These are phyloP conservation scores for Coemansia sp. DNA, from an alignment of 192 early-diverging fungal genomes.

Conservation along the genomic window DNA sequence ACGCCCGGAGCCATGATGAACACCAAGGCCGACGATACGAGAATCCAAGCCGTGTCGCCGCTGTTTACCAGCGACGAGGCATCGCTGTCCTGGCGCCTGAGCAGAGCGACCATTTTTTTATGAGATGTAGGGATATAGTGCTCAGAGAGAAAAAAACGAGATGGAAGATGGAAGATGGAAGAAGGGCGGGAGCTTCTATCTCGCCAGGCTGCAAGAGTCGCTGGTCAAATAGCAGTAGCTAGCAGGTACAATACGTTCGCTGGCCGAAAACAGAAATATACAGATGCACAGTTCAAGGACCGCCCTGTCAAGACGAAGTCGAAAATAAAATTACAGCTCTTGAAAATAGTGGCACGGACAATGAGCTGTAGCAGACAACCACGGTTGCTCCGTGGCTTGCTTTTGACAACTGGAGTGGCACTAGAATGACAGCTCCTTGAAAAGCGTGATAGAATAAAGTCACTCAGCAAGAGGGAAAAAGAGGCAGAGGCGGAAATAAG, in stretches of 20 bases:
- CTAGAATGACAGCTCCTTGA: too few species aligned
- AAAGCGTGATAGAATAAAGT: not conserved
- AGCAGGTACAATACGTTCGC: too few species aligned
- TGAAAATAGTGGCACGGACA: not conserved
- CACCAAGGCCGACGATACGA: conserved; percentile 75
- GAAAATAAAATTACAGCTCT: not conserved
- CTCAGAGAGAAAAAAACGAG: too few species aligned
- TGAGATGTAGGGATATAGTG: too few species aligned
- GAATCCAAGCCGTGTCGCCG: conserved; percentile 71
- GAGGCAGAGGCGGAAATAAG: not conserved
- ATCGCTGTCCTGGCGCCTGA: conserved; percentile 27
- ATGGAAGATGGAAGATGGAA: not conserved
- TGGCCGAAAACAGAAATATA: not conserved
- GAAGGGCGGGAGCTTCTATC: not conserved
- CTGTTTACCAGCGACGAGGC: conserved; percentile 39
- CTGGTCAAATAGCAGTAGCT: not conserved
- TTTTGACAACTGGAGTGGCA: too few species aligned
- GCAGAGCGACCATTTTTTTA: conserved; percentile 14
- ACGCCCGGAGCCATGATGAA: conserved; percentile 97
- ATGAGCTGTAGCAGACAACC: not conserved
- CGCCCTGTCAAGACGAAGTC: not conserved
- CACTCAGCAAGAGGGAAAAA: not conserved
- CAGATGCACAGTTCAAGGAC: not conserved
- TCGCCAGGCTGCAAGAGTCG: not conserved
- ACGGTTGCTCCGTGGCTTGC: too few species aligned